Evolutionary conservation across 495 filamentous ascomycete genomes (phyloP).

Genomic region (Annulohypoxylon maeteangense): DNA sequence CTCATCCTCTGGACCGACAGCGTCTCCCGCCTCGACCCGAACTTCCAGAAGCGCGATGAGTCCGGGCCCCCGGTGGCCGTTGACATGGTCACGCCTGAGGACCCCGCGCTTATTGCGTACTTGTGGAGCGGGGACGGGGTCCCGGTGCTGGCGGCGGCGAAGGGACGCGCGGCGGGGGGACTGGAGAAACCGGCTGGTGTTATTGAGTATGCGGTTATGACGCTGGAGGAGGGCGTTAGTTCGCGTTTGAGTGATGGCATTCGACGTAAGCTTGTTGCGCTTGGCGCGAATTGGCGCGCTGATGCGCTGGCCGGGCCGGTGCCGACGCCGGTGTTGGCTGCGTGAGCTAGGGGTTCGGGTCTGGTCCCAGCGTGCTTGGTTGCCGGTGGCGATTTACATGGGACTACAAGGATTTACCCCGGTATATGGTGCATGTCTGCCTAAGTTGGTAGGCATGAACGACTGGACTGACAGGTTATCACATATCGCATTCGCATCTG

Average conservation of each 20-base stretch:
- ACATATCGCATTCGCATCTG: not conserved
- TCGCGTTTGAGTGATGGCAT: constrained; percentile 59
- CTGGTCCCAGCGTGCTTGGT: not conserved
- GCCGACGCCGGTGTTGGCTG: constrained; percentile 6
- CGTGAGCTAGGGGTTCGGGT: too few relatives aligned
- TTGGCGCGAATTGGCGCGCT: constrained; percentile 49
- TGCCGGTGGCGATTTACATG: not conserved
- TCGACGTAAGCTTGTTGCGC: constrained; percentile 53
- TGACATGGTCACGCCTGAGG: constrained; percentile 53
- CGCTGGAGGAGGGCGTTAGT: constrained; percentile 57
- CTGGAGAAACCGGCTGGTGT: constrained; percentile 55
- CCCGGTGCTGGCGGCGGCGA: constrained; percentile 48
- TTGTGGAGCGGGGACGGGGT: constrained; percentile 53
- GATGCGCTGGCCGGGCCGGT: constrained; percentile 10
- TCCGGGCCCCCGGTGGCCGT: constrained; percentile 46
- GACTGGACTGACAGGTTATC: not conserved
- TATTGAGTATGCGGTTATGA: constrained; percentile 55
- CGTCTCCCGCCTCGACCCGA: constrained; percentile 49
- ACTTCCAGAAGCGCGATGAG: constrained; percentile 47
- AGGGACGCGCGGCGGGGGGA: constrained; percentile 48
- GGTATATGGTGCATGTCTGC: not conserved
- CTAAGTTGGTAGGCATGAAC: not conserved
- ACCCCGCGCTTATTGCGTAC: constrained; percentile 52
- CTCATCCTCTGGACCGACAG: constrained; percentile 63
- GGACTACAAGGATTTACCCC: too few relatives aligned